Conservation (phyloP, 176 grass and related monocot species). For the Oryza nivara region DNA sequence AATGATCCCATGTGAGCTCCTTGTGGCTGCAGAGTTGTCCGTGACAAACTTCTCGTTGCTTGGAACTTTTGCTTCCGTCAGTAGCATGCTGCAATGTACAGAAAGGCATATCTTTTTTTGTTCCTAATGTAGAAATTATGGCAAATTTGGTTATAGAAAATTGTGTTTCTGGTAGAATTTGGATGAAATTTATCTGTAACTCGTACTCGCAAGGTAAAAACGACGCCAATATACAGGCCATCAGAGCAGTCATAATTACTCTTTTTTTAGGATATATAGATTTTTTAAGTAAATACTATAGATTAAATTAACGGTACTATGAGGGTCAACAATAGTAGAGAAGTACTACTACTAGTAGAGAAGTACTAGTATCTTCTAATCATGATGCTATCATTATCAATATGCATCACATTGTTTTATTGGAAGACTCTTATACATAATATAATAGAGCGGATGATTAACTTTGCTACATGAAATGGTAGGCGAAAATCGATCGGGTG, state of each 20-base stretch:
- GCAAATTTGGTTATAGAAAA: too few relatives aligned
- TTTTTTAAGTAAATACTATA: too few relatives aligned
- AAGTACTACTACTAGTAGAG: background rate
- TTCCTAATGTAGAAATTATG: background rate
- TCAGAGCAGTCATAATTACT: background rate
- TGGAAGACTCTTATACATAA: background rate
- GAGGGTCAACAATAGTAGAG: background rate
- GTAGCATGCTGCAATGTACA: background rate
- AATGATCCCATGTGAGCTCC: constrained; percentile 38
- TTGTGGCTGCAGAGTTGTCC: background rate
- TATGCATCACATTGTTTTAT: background rate
- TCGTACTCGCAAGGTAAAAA: too few relatives aligned
- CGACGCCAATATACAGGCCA: too few relatives aligned
- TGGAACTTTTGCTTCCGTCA: background rate
- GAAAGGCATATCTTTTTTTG: background rate
- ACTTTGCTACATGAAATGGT: too few relatives aligned
- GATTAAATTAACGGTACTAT: background rate
- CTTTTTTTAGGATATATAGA: background rate
- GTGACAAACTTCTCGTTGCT: background rate
- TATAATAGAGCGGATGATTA: background rate
- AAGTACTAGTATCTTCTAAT: background rate
- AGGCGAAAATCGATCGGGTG: background rate
- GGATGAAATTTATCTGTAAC: too few relatives aligned
- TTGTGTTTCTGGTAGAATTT: too few relatives aligned
- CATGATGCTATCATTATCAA: background rate